Base-by-base conservation (phyloP, 306 rosid species). In the Hippophae rhamnoides region DNA sequence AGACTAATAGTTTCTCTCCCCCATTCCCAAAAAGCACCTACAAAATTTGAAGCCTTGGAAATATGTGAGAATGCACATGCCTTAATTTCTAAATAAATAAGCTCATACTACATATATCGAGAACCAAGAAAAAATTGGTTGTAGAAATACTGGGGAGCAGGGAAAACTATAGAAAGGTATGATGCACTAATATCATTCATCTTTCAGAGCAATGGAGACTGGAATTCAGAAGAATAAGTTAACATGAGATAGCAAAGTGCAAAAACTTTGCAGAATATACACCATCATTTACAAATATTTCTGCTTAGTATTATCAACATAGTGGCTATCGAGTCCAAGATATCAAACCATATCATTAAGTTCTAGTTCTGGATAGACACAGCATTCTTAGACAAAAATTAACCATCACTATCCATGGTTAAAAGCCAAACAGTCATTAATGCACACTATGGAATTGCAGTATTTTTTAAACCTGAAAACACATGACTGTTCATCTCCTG, bases 21-120 rank as follows among this genome's bases (percentile, higher is more conserved):
- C 99, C 97, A 50, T 78, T 76, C 67, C 87, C 85, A 12, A 84
- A 86, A 66, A 86, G 66, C 43, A 93, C 97, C 95, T 93, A 72
- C 69, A 70, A 52, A 61, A 75, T 46, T 63, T 63, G 70, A 78
- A 62, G 8, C 63, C 67, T 49, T 60, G 3, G 46, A 47, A 54
- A 60, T 62, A 64, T 65, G 58, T 67, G 72, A 56, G 52, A 66
- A 56, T 41, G 43, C 18, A 67, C 49, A 58, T 23, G 43, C 5
- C 47, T 65, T 44, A 45, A 41, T 41, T 46, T 47, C 31, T 18
- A 31, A 27, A 69, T 27, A 64, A 61, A 23, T 31, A 63, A 45
- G 47, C 57, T 41, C 44, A 5, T n/a, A 7, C 5, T 11, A 18
- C 1, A 52, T n/a, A 31, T 43, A 44, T 11, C 1, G 51, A 43